Conservation (phyloP, 306 rosid genomes). For the Cicer judaicum region DNA sequence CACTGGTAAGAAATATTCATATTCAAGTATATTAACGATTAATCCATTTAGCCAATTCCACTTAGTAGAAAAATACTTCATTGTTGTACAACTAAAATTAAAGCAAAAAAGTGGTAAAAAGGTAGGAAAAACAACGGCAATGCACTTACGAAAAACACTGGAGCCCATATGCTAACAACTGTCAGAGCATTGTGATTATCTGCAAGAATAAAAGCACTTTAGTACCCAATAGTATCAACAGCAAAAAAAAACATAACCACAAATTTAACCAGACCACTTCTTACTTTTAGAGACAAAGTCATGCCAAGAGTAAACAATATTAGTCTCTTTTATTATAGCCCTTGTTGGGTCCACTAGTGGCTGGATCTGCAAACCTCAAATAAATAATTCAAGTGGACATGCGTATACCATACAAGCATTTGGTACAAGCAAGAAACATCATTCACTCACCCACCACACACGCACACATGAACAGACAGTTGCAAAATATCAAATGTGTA, state of each 20-base stretch:
- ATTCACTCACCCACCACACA: not conserved
- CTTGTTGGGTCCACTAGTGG: conserved; percentile 82
- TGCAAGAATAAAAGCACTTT: conserved; percentile 50
- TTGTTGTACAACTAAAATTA: conserved; percentile 8
- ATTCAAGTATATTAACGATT: not conserved
- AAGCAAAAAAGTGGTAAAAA: not conserved
- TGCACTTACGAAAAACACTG: conserved; percentile 78
- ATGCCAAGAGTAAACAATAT: conserved; percentile 74
- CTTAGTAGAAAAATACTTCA: not conserved
- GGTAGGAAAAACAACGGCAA: not conserved
- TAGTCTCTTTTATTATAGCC: conserved; percentile 46
- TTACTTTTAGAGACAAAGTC: conserved; percentile 81
- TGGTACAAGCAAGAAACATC: not conserved
- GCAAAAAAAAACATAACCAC: conserved; percentile 16
- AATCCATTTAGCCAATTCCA: not conserved
- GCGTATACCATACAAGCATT: not conserved
- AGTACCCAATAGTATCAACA: conserved; percentile 23
- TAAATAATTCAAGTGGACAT: not conserved
- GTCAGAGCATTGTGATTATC: conserved; percentile 85
- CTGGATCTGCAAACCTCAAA: conserved; percentile 64
- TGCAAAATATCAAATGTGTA: conserved; percentile 4
- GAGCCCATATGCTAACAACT: conserved; percentile 78
- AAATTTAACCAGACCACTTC: conserved; percentile 38
- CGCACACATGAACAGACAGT: not conserved
- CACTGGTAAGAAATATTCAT: too few species aligned